These are phyloP conservation scores for Phaeotremella fagi DNA, from an alignment of 768 basidiomycete genomes.

Conservation along the genomic window DNA sequence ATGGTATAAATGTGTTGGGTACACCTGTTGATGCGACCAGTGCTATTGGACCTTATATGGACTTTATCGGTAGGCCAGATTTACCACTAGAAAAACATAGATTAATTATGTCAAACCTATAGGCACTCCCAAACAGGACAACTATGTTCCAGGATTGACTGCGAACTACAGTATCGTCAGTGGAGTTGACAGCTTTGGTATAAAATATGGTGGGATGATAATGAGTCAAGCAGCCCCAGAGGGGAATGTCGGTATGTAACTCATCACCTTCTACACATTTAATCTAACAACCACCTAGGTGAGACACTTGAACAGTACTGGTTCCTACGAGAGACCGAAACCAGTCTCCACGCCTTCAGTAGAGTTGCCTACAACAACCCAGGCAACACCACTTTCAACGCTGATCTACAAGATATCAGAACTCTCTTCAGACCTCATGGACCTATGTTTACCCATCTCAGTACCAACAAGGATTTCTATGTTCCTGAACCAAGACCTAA, in stretches of 20 bases:
- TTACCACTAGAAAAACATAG: too few species aligned
- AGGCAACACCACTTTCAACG: conserved; percentile 3
- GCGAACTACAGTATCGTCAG: conserved; percentile 6
- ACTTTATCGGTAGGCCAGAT: too few species aligned
- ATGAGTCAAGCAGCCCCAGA: conserved; percentile 12
- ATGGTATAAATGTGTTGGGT: not conserved
- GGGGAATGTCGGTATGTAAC: not conserved
- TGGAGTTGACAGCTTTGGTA: not conserved
- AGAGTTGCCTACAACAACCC: conserved; percentile 17
- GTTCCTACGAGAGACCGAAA: conserved; percentile 33
- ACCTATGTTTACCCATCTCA: conserved; percentile 24
- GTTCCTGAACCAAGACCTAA: conserved; percentile 15
- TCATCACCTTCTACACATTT: not conserved
- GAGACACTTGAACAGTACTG: conserved; percentile 22
- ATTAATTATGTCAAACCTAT: too few species aligned
- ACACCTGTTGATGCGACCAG: not conserved
- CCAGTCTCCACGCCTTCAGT: conserved; percentile 19
- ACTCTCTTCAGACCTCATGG: conserved; percentile 16
- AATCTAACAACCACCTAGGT: conserved; percentile 1
- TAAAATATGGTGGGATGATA: conserved; percentile 8
- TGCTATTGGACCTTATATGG: not conserved
- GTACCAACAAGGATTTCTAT: conserved; percentile 19
- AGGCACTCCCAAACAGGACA: not conserved
- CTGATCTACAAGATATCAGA: conserved; percentile 22
- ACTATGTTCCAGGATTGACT: not conserved